Conservation (phyloP, 2,329 filamentous ascomycete genomes). For the Talaromyces sp. region DNA sequence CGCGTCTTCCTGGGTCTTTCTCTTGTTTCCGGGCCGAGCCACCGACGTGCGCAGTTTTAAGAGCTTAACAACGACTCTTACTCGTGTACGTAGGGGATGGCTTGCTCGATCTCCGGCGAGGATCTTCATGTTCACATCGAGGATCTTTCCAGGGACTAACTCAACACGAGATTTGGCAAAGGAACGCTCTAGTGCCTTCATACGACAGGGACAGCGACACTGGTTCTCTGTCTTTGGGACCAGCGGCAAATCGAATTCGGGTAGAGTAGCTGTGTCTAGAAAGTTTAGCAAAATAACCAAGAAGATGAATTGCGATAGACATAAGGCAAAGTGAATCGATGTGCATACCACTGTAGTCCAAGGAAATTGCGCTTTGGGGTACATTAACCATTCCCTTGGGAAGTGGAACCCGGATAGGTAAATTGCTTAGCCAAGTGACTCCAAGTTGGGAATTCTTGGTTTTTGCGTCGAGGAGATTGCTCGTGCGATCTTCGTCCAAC, state of each 20-base stretch:
- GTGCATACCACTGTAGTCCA: background rate
- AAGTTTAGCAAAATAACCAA: background rate
- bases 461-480: too few species aligned
- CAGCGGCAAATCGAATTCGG: background rate
- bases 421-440: background rate
- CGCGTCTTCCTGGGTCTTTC: background rate
- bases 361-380: background rate
- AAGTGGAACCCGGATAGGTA: background rate
- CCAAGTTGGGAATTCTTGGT: background rate
- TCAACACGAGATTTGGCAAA: background rate
- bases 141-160: background rate
- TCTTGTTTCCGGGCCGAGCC: background rate
- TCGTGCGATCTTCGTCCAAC: too few species aligned
- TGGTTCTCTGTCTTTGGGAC: background rate
- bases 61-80: constrained; percentile 16
- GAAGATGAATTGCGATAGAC: too few species aligned
- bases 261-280: background rate
- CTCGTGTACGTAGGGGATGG: constrained; percentile 10
- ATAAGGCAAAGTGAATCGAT: too few species aligned
- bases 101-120: background rate
- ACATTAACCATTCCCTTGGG: background rate
- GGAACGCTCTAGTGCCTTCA: background rate
- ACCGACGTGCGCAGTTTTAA: constrained; percentile 15
- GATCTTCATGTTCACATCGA: constrained; percentile 17
- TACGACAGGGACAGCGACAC: background rate